Base-by-base conservation (phyloP, 371 early-diverging fungal genomes). In the Mucor sp. region DNA sequence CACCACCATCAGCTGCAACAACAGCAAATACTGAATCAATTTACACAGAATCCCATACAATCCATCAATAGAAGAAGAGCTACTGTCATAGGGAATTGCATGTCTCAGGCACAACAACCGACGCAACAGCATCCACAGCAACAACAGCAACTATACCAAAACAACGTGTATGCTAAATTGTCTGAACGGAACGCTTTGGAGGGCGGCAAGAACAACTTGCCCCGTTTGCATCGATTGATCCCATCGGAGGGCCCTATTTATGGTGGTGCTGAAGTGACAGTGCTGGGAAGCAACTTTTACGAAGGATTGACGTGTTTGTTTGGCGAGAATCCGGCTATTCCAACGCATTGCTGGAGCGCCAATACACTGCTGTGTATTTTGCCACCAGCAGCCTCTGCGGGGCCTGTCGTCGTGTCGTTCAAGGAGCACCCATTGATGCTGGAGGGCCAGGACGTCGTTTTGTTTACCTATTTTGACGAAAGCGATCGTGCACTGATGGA, bases 401-500 rank as follows among this genome's bases (percentile, higher is more conserved):
- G 91, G 0, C 86, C 89, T 6, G 93, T 92, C 9, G 79, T 87
- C 0, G 90, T 94, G 6, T 77, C 85, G 0, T 85, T 94, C 64
- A 85, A 80, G 63, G 89, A 89, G 48, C 78, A 80, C 32, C 71
- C 76, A 0, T 58, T 82, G 6, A 77, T 83, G 74, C 57, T 80
- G 21, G 83, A 83, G 60, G 80, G 83, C 0, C 83, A 83, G 60
- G 83, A 83, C 68, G 84, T 76, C 28, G 71, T 80, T 0, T 61
- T 82, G 27, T 90, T 90, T 58, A 82, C 80, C 6, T 90, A 88
- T 55, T 76, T 84, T 62, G 88, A 89, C 63, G 88, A 94, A 62
- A 82, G 90, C 23, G 94, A 94, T 70, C 83, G 89, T 37, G 90
- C 91, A 23, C 75, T 94, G 70, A 86, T 91, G 82, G 92, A 90